Evolutionary conservation across 306 rosid genomes (phyloP), one percentile per base, ranked within the genome.

Genomic region (Vigna reflexopilosa): DNA sequence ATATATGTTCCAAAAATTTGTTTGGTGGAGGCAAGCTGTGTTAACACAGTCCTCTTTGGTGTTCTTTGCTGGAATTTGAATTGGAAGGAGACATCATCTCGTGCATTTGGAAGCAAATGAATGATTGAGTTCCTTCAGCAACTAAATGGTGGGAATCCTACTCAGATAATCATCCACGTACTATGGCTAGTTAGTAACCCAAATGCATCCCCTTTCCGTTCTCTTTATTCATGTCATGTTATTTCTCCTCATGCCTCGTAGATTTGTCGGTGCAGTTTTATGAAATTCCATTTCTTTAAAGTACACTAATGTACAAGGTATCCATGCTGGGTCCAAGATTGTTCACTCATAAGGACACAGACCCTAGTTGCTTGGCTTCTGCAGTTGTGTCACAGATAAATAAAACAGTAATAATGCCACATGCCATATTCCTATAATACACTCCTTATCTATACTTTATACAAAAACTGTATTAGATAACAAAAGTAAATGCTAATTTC

Each of bases 71-170:
- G 87, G 81, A 34, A 34, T 34, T 36, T 36, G 9, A 36, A 36
- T 6, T 36, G 9, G 7, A 36, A 56, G 16, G 76, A 32, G 67
- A 61, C 52, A 77, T 83, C 70, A 69, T 80, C 57, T 77, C 48
- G 71, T 78, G 82, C 73, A 58, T 34, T 70, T 69, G 67, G 40
- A 68, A 26, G 57, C 28, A 42, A 75, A 52, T 47, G 77, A 70
- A 72, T 82, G 62, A 83, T 84, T 84, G 85, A 76, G 54, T 80
- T 76, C 86, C 85, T 80, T 70, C 75, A 74, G 74, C 86, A 88
- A 72, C 59, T 30, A 64, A 63, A 48, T 81, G 82, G 88, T 90
- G 92, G 91, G 78, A 80, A 81, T 88, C 89, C 93, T 74, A 82
- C 81, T 85, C 90, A 47, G 82, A 79, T 47, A 70, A 80, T 54